These are phyloP conservation scores for barrel medic (Medicago truncatula) DNA, from an alignment of 306 rosid species.

Conservation along the genomic window MtrunA17r5.0-ANR NC_053046.1:31167501-31168000, in stretches of 20 bases:
- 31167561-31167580: slow-evolving; percentile 2
- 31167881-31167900: slow-evolving; percentile 54
- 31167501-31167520: too few species aligned
- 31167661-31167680: neutral
- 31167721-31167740: too few species aligned
- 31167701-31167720: too few species aligned
- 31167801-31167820: slow-evolving; percentile 45
- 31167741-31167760: too few species aligned
- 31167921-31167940: neutral
- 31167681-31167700: neutral
- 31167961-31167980: too few species aligned
- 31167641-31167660: neutral
- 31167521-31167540: too few species aligned
- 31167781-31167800: slow-evolving; percentile 64
- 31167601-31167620: too few species aligned
- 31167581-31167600: neutral
- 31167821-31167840: too few species aligned
- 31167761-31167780: slow-evolving; percentile 47
- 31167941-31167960: too few species aligned
- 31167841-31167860: too few species aligned
- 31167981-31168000: too few species aligned
- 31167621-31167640: too few species aligned
- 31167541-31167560: slow-evolving; percentile 1
- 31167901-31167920: slow-evolving; percentile 60
- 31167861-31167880: slow-evolving; percentile 24